phyloP scores from a whole-genome alignment of 2,329 filamentous ascomycete genomes.

The Trichoderma citrinoviride region DNA sequence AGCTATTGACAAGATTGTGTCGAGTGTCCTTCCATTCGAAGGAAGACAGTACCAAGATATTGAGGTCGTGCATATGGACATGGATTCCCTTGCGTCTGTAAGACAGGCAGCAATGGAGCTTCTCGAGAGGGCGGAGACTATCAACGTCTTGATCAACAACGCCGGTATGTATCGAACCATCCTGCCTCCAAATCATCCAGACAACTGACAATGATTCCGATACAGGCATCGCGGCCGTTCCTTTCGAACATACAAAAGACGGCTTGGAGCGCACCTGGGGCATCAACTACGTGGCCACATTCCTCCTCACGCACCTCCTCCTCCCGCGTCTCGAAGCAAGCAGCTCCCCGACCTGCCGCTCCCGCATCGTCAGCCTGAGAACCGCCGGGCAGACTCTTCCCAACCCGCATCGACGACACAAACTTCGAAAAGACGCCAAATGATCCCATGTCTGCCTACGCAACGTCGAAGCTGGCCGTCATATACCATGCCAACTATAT shows the following conservation, averaged over 20 bases:
- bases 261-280: background rate
- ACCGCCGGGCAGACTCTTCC: background rate
- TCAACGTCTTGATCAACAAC: conserved; percentile 2
- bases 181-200: too few relatives aligned
- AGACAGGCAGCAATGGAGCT: background rate
- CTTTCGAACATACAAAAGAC: background rate
- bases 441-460: background rate
- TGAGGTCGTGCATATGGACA: background rate
- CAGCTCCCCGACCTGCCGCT: background rate
- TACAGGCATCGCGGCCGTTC: background rate
- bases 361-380: background rate
- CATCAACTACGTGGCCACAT: background rate
- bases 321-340: background rate
- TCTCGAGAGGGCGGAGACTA: background rate
- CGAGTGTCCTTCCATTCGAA: background rate
- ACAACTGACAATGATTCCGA: background rate
- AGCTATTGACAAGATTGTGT: background rate
- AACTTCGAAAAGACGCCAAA: background rate
- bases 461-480: background rate
- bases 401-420: background rate
- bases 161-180: background rate
- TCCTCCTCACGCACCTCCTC: background rate
- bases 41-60: background rate
- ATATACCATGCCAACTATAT: conserved; percentile 1
- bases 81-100: background rate